Conservation (phyloP, 139 green algal species). For the Diplosphaera chodatii region DNA sequence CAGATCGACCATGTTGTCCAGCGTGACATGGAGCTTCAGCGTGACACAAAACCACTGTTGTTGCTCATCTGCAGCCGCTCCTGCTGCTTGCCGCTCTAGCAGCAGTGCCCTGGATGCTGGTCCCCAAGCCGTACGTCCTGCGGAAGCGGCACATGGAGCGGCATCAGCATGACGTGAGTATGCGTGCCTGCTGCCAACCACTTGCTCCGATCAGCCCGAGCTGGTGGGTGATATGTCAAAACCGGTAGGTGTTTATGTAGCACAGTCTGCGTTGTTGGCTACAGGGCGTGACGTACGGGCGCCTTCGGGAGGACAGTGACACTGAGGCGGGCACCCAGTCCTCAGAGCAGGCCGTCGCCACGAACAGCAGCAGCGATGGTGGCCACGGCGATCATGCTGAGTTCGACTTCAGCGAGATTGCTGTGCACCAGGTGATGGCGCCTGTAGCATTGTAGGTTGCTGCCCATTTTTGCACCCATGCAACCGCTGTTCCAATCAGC, state of each 20-base stretch:
- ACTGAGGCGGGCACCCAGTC: not conserved
- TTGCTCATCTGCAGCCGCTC: constrained; percentile 58
- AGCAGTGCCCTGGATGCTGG: constrained; percentile 90
- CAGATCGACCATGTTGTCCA: too few relatives aligned
- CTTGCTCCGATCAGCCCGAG: too few relatives aligned
- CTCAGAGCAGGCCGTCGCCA: not conserved
- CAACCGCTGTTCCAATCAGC: too few relatives aligned
- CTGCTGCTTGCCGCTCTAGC: constrained; percentile 80
- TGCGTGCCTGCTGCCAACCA: too few relatives aligned
- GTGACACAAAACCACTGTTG: not conserved
- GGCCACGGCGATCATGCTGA: constrained; percentile 47
- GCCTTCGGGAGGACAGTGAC: not conserved
- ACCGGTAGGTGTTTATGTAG: too few relatives aligned
- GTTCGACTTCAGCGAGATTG: constrained; percentile 85
- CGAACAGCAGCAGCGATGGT: too few relatives aligned
- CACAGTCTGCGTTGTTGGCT: too few relatives aligned
- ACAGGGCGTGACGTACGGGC: not conserved
- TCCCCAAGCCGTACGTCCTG: constrained; percentile 96
- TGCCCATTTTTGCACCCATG: too few relatives aligned
- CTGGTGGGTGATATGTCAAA: too few relatives aligned
- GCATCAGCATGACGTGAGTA: not conserved
- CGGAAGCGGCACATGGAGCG: constrained; percentile 67
- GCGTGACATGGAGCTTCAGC: too few relatives aligned
- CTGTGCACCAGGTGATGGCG: constrained; percentile 90
- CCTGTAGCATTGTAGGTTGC: too few relatives aligned